Base-by-base conservation (phyloP, 306 rosid species). In the Quercus bicolor region DNA sequence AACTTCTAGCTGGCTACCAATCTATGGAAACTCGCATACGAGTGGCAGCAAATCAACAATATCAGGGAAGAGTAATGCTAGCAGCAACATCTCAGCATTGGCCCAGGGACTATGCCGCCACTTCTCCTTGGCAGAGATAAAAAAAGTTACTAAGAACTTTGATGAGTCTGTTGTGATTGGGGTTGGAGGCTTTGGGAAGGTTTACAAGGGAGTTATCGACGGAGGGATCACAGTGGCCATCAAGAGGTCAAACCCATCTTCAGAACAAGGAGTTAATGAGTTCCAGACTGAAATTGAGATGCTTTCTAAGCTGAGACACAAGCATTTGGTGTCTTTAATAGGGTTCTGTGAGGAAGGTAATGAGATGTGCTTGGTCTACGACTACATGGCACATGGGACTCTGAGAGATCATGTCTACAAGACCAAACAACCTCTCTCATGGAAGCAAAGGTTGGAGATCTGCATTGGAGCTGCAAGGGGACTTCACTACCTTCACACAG, bases 171-270 rank as follows among this genome's bases (percentile, higher is more conserved):
- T 77, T 64, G 89, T 88, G 15, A 88, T 88, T 74, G 91, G 91
- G 52, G 91, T 88, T 77, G 91, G 91, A 81, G 91, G 91, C 28
- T 88, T 88, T 55, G 89, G 89, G 37, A 88, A 88, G 85, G 91
- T 88, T n/a, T 87, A 87, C 64, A 87, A 82, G 75, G 91, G 88
- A 57, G 82, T 60, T 20, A 68, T 85, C 75, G 91, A 87, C 55
- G 74, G 75, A 68, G 91, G 91, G 75, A 3, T 19, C 5, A 70
- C 75, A 71, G 91, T 87, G 71, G 91, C 88, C 13, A 75, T 87
- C 28, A 87, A 87, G 71, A 85, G 88, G 80, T 87, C 91, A 0
- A 87, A 87, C 29, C 91, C 91, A 53, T 83, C 85, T 29, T 87
- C 91, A 40, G 91, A 88, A 33, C 91, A 88, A 84, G 91, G 91